A percentile compares a stretch with the other conserved stretches of the same genome.
Conservation (phyloP, 352 stramenopile genomes). For the Phytophthora meadii region DNA sequence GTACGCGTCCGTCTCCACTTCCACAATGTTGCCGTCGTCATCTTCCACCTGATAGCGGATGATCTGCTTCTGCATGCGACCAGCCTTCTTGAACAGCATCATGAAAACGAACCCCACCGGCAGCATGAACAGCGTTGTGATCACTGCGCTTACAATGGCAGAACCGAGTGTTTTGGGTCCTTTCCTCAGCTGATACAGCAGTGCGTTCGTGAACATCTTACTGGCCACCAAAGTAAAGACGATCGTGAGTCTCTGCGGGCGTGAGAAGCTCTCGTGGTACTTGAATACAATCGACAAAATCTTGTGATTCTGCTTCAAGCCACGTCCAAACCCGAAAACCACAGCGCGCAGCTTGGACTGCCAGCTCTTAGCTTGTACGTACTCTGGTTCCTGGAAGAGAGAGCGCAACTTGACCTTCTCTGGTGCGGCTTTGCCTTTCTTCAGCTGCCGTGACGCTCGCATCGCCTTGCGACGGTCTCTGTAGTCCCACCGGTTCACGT, state of each 20-base stretch:
- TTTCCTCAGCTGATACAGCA: slow-evolving; percentile 64
- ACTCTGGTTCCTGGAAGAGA: slow-evolving; percentile 72
- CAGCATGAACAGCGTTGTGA: slow-evolving; percentile 74
- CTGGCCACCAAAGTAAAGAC: slow-evolving; percentile 77
- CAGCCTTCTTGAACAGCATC: slow-evolving; percentile 80
- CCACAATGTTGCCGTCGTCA: slow-evolving; percentile 59
- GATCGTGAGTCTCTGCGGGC: slow-evolving; percentile 66
- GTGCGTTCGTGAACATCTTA: slow-evolving; percentile 76
- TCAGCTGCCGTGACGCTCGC: slow-evolving; percentile 38
- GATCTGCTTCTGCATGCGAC: slow-evolving; percentile 60
- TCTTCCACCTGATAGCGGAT: slow-evolving; percentile 75
- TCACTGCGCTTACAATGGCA: slow-evolving; percentile 57
- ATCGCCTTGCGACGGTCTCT: slow-evolving; percentile 54
- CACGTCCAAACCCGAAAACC: slow-evolving; percentile 45
- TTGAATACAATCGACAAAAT: slow-evolving; percentile 74
- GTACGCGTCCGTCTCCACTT: slow-evolving; percentile 74
- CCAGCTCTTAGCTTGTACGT: slow-evolving; percentile 54
- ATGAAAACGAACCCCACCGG: slow-evolving; percentile 69
- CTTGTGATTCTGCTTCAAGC: slow-evolving; percentile 74
- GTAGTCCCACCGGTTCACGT: slow-evolving; percentile 69
- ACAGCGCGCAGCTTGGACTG: slow-evolving; percentile 54
- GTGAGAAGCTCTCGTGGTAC: slow-evolving; percentile 77
- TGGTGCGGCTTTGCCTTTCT: slow-evolving; percentile 29
- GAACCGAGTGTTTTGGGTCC: slow-evolving; percentile 54
- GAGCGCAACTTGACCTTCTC: slow-evolving; percentile 65